Percentiles rank a stretch among this genome's conserved stretches.
These are phyloP conservation scores for Aspergillus melleus DNA, from an alignment of 2,329 filamentous ascomycete genomes.

Conservation along the genomic window DNA sequence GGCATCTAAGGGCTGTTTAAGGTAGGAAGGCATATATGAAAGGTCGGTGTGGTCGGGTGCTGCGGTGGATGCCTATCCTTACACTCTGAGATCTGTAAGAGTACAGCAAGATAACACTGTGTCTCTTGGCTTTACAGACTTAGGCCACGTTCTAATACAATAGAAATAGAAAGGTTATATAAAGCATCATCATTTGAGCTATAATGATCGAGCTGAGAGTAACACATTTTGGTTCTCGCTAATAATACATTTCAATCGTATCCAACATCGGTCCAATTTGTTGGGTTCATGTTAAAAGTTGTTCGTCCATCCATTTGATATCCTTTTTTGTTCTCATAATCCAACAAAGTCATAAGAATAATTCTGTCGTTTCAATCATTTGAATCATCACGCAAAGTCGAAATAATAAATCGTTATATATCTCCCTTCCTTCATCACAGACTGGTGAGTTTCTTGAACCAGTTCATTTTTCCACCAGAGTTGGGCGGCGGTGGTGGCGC, in stretches of 20 bases:
- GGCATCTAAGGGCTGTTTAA: too few species aligned
- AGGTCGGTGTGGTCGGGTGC: conserved; percentile 78
- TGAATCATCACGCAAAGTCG: conserved; percentile 9
- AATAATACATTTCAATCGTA: conserved; percentile 7
- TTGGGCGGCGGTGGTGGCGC: conserved; percentile 26
- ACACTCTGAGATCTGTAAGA: conserved; percentile 75
- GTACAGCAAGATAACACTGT: conserved; percentile 26
- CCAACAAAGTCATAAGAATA: neutral
- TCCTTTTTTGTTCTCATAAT: neutral
- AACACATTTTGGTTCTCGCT: neutral
- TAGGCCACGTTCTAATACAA: too few species aligned
- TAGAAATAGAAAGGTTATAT: neutral
- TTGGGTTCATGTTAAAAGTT: neutral
- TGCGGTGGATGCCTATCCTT: conserved; percentile 72
- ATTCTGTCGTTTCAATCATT: conserved; percentile 10
- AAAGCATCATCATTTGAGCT: neutral
- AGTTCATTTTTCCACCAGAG: conserved; percentile 39
- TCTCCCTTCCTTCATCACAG: conserved; percentile 20
- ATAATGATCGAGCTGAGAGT: neutral
- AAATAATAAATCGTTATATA: neutral
- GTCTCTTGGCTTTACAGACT: too few species aligned
- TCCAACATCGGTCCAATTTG: neutral
- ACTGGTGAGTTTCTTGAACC: conserved; percentile 46
- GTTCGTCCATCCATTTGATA: neutral
- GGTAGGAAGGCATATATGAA: neutral